Percentiles rank a stretch among this genome's conserved stretches.
Evolutionary conservation across 768 basidiomycete genomes (phyloP).

Genomic region (Strobilomyces echinocephalus): DNA sequence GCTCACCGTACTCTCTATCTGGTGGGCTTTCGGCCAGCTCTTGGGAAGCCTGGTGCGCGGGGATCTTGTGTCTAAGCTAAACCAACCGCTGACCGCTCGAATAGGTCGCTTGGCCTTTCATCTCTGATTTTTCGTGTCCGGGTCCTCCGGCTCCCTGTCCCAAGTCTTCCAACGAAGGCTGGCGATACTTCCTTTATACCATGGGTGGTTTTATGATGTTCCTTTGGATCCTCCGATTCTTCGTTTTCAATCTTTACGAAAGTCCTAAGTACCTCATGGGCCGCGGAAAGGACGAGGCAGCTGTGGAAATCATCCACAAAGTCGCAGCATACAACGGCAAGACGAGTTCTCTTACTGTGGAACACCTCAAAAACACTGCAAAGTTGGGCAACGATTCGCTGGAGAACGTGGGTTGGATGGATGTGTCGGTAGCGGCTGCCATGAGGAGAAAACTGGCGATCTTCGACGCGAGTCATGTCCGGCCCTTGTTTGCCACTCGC

Average conservation of each 20-base stretch:
- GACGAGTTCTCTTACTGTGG: constrained; percentile 44
- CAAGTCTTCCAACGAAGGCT: constrained; percentile 57
- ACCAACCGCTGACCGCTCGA: neutral
- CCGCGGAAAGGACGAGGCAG: constrained; percentile 56
- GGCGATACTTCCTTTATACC: constrained; percentile 71
- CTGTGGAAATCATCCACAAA: constrained; percentile 56
- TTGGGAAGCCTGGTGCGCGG: constrained; percentile 45
- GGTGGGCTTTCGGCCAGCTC: constrained; percentile 78
- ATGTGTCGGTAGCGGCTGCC: constrained; percentile 36
- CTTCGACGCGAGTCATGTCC: constrained; percentile 41
- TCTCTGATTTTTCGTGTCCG: constrained; percentile 63
- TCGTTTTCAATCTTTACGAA: constrained; percentile 63
- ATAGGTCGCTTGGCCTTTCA: constrained; percentile 68
- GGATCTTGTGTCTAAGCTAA: neutral
- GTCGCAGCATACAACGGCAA: constrained; percentile 60
- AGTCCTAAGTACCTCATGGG: constrained; percentile 72
- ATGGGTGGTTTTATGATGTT: constrained; percentile 70
- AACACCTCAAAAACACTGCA: constrained; percentile 38
- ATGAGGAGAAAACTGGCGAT: constrained; percentile 36
- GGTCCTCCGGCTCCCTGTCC: constrained; percentile 45
- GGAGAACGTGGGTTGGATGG: constrained; percentile 19
- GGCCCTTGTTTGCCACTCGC: constrained; percentile 45
- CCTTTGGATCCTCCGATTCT: constrained; percentile 58
- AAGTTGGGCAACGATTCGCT: constrained; percentile 8
- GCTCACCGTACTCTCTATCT: constrained; percentile 68